Conservation (phyloP, 2,329 filamentous ascomycete genomes). For the Lachnellula subtilissima region DNA sequence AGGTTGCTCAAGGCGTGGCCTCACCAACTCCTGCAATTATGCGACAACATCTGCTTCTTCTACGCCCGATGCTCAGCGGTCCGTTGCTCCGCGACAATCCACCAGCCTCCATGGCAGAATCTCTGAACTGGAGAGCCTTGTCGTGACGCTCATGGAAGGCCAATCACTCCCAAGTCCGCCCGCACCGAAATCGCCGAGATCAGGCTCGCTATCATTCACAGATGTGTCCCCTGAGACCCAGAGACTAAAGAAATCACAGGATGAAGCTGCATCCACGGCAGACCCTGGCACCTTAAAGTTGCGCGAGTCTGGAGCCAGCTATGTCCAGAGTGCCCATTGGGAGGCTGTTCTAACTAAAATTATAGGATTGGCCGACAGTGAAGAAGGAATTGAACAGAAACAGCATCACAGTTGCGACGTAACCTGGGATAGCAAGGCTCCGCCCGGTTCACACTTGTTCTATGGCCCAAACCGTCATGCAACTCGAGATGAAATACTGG, state of each 20-base stretch:
- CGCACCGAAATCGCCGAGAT: constrained; percentile 16
- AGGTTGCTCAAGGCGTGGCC: constrained; percentile 25
- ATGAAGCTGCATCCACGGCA: constrained; percentile 21
- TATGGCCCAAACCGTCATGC: constrained; percentile 25
- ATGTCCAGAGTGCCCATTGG: constrained; percentile 32
- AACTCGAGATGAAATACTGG: constrained; percentile 29
- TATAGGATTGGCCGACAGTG: constrained; percentile 39
- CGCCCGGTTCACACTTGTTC: constrained; percentile 24
- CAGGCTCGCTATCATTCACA: constrained; percentile 16
- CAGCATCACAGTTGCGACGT: constrained; percentile 42
- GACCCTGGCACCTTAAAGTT: constrained; percentile 27
- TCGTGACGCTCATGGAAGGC: constrained; percentile 23
- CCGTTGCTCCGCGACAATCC: constrained; percentile 26
- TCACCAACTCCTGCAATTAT: constrained; percentile 26
- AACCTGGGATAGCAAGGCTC: constrained; percentile 29
- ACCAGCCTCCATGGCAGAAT: constrained; percentile 26
- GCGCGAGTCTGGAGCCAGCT: constrained; percentile 25
- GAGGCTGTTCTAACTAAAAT: constrained; percentile 30
- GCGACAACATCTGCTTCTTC: constrained; percentile 15
- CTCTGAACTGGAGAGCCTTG: constrained; percentile 25
- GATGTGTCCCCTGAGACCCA: constrained; percentile 19
- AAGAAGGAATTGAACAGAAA: constrained; percentile 58
- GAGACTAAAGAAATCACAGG: constrained; percentile 16
- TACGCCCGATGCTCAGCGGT: constrained; percentile 22
- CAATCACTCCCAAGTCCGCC: constrained; percentile 19